Conservation (phyloP, 78 protist genomes). For the Dictyostelium firmibasis region DNA sequence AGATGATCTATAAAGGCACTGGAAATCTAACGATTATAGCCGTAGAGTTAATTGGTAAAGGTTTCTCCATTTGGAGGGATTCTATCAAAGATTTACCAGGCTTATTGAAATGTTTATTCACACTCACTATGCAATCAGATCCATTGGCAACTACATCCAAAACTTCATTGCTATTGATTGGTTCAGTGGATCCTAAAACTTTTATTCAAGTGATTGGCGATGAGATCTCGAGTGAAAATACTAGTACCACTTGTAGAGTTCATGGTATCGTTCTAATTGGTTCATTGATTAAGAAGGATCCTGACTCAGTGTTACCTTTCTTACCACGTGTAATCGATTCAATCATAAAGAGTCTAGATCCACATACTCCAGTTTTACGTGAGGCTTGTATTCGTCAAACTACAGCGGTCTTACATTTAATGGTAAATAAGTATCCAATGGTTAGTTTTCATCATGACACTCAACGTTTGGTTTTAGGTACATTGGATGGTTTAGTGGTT, state of each 20-base stretch:
- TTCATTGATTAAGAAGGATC: constrained; percentile 49
- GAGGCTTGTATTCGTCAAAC: constrained; percentile 81
- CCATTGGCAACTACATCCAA: constrained; percentile 39
- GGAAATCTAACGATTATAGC: constrained; percentile 68
- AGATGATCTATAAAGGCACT: constrained; percentile 65
- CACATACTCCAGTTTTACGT: constrained; percentile 81
- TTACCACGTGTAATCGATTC: constrained; percentile 71
- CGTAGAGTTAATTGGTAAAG: constrained; percentile 74
- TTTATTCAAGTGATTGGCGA: constrained; percentile 74
- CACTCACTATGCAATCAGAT: constrained; percentile 73
- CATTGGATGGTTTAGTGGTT: constrained; percentile 80
- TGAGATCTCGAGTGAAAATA: constrained; percentile 60
- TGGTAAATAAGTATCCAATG: constrained; percentile 87
- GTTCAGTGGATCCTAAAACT: constrained; percentile 27
- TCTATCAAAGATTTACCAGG: constrained; percentile 63
- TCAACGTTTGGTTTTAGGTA: constrained; percentile 89
- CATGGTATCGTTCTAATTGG: constrained; percentile 57
- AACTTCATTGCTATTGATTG: constrained; percentile 53
- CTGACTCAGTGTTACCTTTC: constrained; percentile 45
- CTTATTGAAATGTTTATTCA: constrained; percentile 62
- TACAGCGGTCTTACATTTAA: constrained; percentile 81
- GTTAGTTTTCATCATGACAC: constrained; percentile 85
- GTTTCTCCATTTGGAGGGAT: constrained; percentile 72
- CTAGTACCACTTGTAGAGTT: constrained; percentile 5
- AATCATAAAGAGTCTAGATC: constrained; percentile 83